These are phyloP conservation scores for Rosa persica DNA, from an alignment of 306 rosid species.

Conservation along the genomic window DNA sequence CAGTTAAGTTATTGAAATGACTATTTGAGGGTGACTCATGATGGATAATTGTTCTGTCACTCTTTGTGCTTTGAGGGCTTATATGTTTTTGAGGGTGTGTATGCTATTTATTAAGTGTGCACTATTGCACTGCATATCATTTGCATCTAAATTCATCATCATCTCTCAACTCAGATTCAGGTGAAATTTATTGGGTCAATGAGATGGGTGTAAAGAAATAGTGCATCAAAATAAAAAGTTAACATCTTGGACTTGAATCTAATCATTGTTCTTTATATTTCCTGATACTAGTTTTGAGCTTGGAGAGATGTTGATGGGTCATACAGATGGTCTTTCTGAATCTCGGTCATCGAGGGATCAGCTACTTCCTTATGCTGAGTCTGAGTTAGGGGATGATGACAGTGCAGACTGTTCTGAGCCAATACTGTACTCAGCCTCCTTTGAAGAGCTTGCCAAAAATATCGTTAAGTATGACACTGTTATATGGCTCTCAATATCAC, in stretches of 20 bases:
- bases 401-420: slow-evolving; percentile 48
- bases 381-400: slow-evolving; percentile 52
- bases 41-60: background rate
- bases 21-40: background rate
- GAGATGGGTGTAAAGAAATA: background rate
- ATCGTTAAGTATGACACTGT: slow-evolving; percentile 69
- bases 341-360: slow-evolving; percentile 44
- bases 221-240: background rate
- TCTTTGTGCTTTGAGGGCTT: background rate
- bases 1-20: background rate
- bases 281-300: slow-evolving; percentile 37
- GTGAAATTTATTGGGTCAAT: background rate
- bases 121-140: background rate
- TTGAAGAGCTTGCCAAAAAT: slow-evolving; percentile 67
- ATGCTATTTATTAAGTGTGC: background rate
- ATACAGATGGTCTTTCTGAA: slow-evolving; percentile 56
- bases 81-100: background rate
- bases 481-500: slow-evolving; percentile 82
- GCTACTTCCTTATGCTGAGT: slow-evolving; percentile 47
- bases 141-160: background rate
- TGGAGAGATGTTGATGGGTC: slow-evolving; percentile 69
- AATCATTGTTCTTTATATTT: slow-evolving; percentile 16
- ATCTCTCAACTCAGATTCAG: background rate
- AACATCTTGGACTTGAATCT: slow-evolving; percentile 14
- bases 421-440: slow-evolving; percentile 67